A percentile compares a stretch with the other conserved stretches of the same genome.
Conservation (phyloP, 768 basidiomycete species). For the Pleurotus tuoliensis region DNA sequence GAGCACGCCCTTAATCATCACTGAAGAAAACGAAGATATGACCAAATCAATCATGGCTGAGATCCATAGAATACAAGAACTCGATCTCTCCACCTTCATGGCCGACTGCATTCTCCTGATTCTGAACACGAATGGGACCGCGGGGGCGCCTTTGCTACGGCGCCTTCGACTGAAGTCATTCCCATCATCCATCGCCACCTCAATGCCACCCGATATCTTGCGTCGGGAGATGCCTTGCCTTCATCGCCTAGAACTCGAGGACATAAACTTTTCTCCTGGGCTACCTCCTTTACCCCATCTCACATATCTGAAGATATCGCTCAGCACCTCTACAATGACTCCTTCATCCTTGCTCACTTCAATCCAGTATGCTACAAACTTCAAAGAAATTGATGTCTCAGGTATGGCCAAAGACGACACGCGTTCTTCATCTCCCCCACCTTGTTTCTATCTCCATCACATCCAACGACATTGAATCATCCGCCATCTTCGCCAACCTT, state of each 20-base stretch:
- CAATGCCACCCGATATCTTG: background rate
- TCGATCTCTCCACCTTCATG: background rate
- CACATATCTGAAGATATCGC: background rate
- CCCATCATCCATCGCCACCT: background rate
- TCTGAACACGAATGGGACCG: background rate
- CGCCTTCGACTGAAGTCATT: background rate
- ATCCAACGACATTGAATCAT: background rate
- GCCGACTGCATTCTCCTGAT: background rate
- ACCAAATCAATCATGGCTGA: background rate
- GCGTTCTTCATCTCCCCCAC: background rate
- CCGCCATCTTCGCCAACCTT: background rate
- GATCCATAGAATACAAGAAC: background rate
- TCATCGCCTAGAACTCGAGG: background rate
- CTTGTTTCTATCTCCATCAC: background rate
- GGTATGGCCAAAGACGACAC: too few species aligned
- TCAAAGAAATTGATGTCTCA: background rate
- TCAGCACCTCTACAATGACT: background rate
- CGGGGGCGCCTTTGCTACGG: background rate
- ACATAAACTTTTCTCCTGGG: background rate
- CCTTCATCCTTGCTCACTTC: background rate
- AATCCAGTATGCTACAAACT: background rate
- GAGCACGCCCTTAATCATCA: background rate
- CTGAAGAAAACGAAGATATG: background rate
- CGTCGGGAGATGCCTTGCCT: background rate
- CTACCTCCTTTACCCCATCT: background rate